Base-by-base conservation (phyloP, 768 basidiomycete species). In the Nevesoporus exiguus region DNA sequence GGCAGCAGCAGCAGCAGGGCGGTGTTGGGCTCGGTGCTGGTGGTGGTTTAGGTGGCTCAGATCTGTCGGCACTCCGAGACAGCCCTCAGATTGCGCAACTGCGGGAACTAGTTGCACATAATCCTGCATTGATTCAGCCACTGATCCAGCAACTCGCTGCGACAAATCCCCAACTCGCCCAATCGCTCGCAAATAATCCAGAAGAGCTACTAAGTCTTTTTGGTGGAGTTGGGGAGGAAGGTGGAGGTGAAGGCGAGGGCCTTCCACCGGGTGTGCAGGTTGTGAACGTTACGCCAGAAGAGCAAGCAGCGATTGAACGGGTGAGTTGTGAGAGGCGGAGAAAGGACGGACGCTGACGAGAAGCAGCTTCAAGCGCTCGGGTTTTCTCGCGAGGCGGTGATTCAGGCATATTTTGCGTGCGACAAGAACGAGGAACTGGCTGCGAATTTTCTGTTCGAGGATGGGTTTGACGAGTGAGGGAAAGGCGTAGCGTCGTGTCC, bases 371-470 rank as follows among this genome's bases (percentile, higher is more conserved):
- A 91, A 72, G 86, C 75, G 1, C 82, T 98, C 43, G 96, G 97
- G 1, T 98, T 99, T 71, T 71, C 90, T 17, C 81, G 92, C 37
- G 78, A 93, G 41, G 75, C 76, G 0, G 96, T 79, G n/a, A 73
- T 95, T 33, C 83, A 98, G 71, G 97, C 97, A 1, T 99, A 90
- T 72, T 82, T 96, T 66, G 90, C 86, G 2, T 98, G 95, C 71
- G 97, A 93, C 70, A 93, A 91, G 80, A 93, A 98, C 66, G 97
- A 98, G 73, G 93, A 98, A 66, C 73, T 95, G 19, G 94, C 97
- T 9, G 97, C 96, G 14, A 97, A 97, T 66, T 96, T 86, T 63
- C 71, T 98, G 62, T 95, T 98, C 59, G 94, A 53, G 10, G 15
- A 9, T 1, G 37, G 3, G 7, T 29, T 29, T 29, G 51, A 24